Evolutionary conservation across 495 filamentous ascomycete genomes (phyloP), one percentile per base, ranked within the genome.

Genomic region (Xylaria longipes): DNA sequence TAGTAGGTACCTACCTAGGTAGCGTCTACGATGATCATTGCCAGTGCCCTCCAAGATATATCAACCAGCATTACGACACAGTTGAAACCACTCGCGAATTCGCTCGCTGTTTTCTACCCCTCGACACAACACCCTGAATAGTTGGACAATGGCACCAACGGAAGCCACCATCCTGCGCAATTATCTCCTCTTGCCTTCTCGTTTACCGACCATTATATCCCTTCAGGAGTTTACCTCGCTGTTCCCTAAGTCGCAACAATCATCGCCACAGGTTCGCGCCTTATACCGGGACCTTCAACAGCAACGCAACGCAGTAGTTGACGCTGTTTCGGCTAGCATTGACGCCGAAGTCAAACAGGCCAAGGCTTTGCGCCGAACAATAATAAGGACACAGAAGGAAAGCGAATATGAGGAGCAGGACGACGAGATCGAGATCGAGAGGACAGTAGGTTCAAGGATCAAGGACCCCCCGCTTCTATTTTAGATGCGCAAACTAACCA

Each of bases 221-320:
- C 82, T 95, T 35, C 84, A 89, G 63, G 87, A 93, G 72, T 97
- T 97, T 82, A 89, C 88, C 37, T 86, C 90, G 35, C 83, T 96
- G 46, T 96, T 97, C 72, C 94, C 94, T 3, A 88, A 85, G 56
- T 81, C 88, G 5, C 84, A 91, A 69, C 91, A 90, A 65, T 83
- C 86, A 43, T 91, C 93, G 52, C 90, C 93, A 0, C 90, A 93
- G 70, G 87, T 97, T 69, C 87, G 87, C 69, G 83, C 85, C 5
- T 83, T 97, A n/a, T 97, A 96, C 75, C 88, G 91, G 14, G 92
- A 95, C 79, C 83, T 97, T 15, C 91, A 95, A 74, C 85, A 89
- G 58, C 86, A 91, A 70, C 87, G 94, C 22, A 88, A 91, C 69
- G 86, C 89, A 54, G 83, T 92, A 50, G 87, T 91, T 71, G 91